Evolutionary conservation across 2,329 filamentous ascomycete species (phyloP).

Genomic region (Plectosphaerella cucumerina): DNA sequence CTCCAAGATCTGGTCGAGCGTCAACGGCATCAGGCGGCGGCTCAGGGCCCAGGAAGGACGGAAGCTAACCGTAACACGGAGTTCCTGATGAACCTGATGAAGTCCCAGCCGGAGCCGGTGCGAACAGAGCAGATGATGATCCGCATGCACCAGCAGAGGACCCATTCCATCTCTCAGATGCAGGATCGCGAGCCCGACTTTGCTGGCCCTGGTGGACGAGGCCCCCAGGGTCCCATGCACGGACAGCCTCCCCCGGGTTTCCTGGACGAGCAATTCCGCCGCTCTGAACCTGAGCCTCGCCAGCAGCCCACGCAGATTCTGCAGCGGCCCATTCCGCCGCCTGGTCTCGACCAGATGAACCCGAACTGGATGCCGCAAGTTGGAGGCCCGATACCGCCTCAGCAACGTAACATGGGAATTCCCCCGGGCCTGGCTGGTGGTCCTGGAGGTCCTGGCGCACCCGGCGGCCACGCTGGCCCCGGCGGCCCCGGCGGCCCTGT

Average conservation of each 20-base stretch:
- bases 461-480: slow-evolving; percentile 36
- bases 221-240: slow-evolving; percentile 31
- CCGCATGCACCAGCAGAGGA: slow-evolving; percentile 36
- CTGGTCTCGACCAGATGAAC: slow-evolving; percentile 57
- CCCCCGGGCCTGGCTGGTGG: slow-evolving; percentile 53
- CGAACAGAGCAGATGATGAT: slow-evolving; percentile 49
- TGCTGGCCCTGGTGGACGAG: slow-evolving; percentile 24
- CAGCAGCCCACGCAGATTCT: slow-evolving; percentile 60
- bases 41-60: slow-evolving; percentile 41
- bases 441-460: slow-evolving; percentile 39
- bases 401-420: slow-evolving; percentile 46
- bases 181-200: slow-evolving; percentile 46
- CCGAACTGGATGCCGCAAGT: slow-evolving; percentile 46
- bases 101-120: slow-evolving; percentile 44
- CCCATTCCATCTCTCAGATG: slow-evolving; percentile 40
- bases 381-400: slow-evolving; percentile 37
- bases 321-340: slow-evolving; percentile 57
- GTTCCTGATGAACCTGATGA: slow-evolving; percentile 82
- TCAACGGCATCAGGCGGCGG: slow-evolving; percentile 53
- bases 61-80: slow-evolving; percentile 54
- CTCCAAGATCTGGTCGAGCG: slow-evolving; percentile 53
- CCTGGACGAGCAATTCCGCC: slow-evolving; percentile 50
- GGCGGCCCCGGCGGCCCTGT: slow-evolving; percentile 21
- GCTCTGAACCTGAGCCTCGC: slow-evolving; percentile 42
- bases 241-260: slow-evolving; percentile 41